These are phyloP conservation scores for Colletotrichum sp. DNA, from an alignment of 2,329 filamentous ascomycete genomes.

Conservation along the genomic window DNA sequence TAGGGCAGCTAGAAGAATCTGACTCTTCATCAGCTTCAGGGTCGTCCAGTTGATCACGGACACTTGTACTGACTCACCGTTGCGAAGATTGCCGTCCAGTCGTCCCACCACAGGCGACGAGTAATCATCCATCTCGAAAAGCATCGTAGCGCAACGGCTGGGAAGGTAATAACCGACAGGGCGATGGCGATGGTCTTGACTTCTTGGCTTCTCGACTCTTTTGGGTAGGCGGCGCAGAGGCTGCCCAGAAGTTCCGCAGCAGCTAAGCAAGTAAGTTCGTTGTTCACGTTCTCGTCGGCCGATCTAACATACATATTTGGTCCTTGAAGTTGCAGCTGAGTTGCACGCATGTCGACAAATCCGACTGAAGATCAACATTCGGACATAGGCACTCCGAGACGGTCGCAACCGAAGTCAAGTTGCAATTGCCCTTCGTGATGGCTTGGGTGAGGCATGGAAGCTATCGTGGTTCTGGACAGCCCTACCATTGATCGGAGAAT, in stretches of 20 bases:
- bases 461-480: conserved; percentile 8
- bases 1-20: conserved; percentile 19
- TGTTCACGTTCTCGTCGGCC: not conserved
- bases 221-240: conserved; percentile 24
- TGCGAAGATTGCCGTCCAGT: conserved; percentile 17
- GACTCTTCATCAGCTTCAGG: not conserved
- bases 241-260: not conserved
- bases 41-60: too few species aligned
- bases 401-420: conserved; percentile 3
- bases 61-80: not conserved
- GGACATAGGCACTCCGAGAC: conserved; percentile 23
- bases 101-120: conserved; percentile 24
- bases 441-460: conserved; percentile 10
- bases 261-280: not conserved
- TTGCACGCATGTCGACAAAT: conserved; percentile 23
- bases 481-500: not conserved
- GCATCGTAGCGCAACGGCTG: conserved; percentile 22
- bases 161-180: conserved; percentile 18
- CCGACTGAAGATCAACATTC: conserved; percentile 13
- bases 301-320: conserved; percentile 11
- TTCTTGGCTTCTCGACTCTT: conserved; percentile 22
- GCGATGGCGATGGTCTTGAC: conserved; percentile 30
- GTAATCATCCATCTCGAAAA: conserved; percentile 20
- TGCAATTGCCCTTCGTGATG: conserved; percentile 16
- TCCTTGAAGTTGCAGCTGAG: conserved; percentile 21